Evolutionary conservation across 257 asterid species (phyloP).

Genomic region (Haberlea rhodopensis): DNA sequence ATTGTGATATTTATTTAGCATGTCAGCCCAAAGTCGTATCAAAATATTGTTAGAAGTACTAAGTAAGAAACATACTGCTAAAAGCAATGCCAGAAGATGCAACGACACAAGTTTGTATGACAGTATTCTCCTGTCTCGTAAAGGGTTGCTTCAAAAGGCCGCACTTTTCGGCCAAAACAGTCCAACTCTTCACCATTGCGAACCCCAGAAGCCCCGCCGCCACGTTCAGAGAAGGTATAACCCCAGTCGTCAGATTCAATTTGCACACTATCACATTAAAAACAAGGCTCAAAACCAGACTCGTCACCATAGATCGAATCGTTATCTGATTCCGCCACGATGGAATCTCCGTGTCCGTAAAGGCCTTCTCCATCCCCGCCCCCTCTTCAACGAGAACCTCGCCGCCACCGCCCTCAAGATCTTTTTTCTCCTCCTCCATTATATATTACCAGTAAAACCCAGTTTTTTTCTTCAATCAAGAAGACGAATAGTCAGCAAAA

Average conservation of each 20-base stretch:
- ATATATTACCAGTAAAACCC: neutral
- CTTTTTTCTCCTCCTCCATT: slow-evolving; percentile 1
- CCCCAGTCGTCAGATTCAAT: slow-evolving; percentile 67
- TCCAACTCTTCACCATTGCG: slow-evolving; percentile 49
- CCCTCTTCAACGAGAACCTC: neutral
- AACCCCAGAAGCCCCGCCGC: slow-evolving; percentile 75
- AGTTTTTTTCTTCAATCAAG: neutral
- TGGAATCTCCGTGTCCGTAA: slow-evolving; percentile 39
- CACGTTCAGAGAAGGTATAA: slow-evolving; percentile 67
- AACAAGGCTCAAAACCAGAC: slow-evolving; percentile 43
- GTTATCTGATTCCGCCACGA: slow-evolving; percentile 59
- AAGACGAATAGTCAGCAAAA: neutral
- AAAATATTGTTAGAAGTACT: neutral
- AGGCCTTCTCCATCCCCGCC: slow-evolving; percentile 38
- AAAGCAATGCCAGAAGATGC: slow-evolving; percentile 86
- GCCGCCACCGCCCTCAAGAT: neutral
- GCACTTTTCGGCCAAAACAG: slow-evolving; percentile 27
- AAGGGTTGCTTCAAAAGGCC: slow-evolving; percentile 60
- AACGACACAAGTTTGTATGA: slow-evolving; percentile 64
- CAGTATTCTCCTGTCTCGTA: slow-evolving; percentile 73
- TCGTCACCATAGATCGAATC: slow-evolving; percentile 39
- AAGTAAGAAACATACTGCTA: slow-evolving; percentile 40
- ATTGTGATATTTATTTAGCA: no score
- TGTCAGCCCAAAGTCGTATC: no score
- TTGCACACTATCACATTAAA: slow-evolving; percentile 67